phyloP scores from a whole-genome alignment of 2,329 filamentous ascomycete species.

The Cadophora luteo-olivacea region DNA sequence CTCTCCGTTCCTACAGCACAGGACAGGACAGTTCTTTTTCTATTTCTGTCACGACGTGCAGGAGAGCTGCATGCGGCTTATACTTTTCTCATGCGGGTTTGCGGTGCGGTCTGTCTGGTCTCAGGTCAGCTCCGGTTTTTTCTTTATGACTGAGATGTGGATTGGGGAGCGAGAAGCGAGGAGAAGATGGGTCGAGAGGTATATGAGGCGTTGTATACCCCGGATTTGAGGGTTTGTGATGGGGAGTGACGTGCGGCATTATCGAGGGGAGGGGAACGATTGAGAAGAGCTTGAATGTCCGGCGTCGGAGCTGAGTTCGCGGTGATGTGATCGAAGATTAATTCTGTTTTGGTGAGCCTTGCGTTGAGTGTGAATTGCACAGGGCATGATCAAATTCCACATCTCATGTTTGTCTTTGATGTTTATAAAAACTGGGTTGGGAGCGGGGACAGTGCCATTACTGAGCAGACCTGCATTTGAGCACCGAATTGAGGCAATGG shows the following conservation, averaged over 20 bases:
- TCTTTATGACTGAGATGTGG: neutral
- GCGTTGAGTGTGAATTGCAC: too few relatives aligned
- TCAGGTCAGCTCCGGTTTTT: constrained; percentile 13
- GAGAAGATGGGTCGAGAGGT: neutral
- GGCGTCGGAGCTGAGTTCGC: neutral
- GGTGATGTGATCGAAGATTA: neutral
- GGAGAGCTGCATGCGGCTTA: constrained; percentile 1
- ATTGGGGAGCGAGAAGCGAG: neutral
- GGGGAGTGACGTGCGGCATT: neutral
- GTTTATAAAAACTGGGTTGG: neutral
- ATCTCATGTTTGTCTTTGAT: neutral
- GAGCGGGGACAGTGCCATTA: neutral
- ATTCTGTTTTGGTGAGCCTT: neutral
- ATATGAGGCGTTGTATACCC: constrained; percentile 5
- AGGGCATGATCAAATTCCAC: neutral
- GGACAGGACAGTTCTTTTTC: constrained; percentile 1
- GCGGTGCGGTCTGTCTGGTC: constrained; percentile 7
- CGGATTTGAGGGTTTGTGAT: neutral
- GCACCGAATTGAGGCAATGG: neutral
- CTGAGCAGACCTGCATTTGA: neutral
- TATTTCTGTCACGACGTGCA: constrained; percentile 7
- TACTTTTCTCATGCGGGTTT: constrained; percentile 2
- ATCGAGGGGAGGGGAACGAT: neutral
- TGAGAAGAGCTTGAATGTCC: neutral
- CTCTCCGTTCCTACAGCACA: neutral